These are phyloP conservation scores for Dactylonectria macrodidyma DNA, from an alignment of 2,329 filamentous ascomycete genomes.

Conservation along the genomic window DNA sequence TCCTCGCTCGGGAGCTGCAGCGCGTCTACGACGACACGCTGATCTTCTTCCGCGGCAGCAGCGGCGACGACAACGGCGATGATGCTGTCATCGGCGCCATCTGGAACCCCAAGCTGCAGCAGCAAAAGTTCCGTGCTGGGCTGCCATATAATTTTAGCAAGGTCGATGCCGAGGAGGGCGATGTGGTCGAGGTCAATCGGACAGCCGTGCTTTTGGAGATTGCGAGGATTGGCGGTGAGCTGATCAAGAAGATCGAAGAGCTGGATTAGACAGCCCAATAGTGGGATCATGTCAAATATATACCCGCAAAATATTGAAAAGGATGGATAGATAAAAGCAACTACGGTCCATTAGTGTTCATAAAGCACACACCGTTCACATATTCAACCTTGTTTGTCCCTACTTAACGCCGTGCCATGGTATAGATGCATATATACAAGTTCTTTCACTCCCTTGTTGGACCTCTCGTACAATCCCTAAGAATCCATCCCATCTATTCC, in stretches of 20 bases:
- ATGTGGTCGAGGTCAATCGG: constrained; percentile 76
- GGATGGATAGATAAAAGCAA: constrained; percentile 18
- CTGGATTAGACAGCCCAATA: constrained; percentile 38
- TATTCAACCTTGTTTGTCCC: constrained; percentile 47
- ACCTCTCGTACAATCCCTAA: constrained; percentile 36
- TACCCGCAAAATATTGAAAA: constrained; percentile 21
- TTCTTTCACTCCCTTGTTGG: constrained; percentile 39
- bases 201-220: constrained; percentile 81
- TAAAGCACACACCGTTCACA: constrained; percentile 26
- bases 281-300: constrained; percentile 33
- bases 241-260: constrained; percentile 78
- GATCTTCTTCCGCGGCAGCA: constrained; percentile 83
- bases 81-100: constrained; percentile 69
- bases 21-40: constrained; percentile 77
- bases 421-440: constrained; percentile 56
- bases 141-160: constrained; percentile 72
- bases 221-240: constrained; percentile 74
- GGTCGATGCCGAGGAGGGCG: constrained; percentile 50
- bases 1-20: constrained; percentile 78
- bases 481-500: constrained; percentile 33
- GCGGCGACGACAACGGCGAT: constrained; percentile 68
- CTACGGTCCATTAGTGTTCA: background rate
- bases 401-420: constrained; percentile 56
- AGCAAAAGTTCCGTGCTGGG: constrained; percentile 78
- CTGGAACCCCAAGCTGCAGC: constrained; percentile 70